Conservation (phyloP, 768 basidiomycete genomes). For the Coprinellus micaceus region DNA sequence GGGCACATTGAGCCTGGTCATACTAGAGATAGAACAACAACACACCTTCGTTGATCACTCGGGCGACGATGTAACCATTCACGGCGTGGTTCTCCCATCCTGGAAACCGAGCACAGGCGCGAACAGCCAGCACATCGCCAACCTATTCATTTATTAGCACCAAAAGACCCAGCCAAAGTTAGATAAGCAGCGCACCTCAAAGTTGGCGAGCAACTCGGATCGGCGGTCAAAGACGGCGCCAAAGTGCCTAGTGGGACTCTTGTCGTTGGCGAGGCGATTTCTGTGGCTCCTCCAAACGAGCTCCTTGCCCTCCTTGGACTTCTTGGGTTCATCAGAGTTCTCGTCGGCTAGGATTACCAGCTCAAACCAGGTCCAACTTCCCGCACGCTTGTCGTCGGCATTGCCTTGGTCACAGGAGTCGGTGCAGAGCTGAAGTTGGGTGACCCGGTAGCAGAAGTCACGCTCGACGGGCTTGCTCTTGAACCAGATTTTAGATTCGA, state of each 20-base stretch:
- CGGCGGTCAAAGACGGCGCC: slow-evolving; percentile 19
- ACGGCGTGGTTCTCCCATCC: slow-evolving; percentile 4
- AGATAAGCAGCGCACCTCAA: slow-evolving; percentile 12
- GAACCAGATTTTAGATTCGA: slow-evolving; percentile 1
- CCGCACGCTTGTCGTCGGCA: background rate
- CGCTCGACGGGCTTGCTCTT: slow-evolving; percentile 7
- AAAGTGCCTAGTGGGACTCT: slow-evolving; percentile 13
- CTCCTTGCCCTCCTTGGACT: slow-evolving; percentile 15
- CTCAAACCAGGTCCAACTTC: slow-evolving; percentile 10
- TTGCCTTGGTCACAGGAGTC: slow-evolving; percentile 2
- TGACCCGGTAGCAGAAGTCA: slow-evolving; percentile 7
- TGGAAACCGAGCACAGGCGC: slow-evolving; percentile 6
- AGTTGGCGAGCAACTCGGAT: slow-evolving; percentile 14
- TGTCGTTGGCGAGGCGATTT: slow-evolving; percentile 12
- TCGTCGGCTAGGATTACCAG: slow-evolving; percentile 4
- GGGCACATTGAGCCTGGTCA: background rate
- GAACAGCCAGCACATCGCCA: slow-evolving; percentile 5
- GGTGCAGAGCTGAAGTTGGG: slow-evolving; percentile 2
- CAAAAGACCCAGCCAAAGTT: background rate
- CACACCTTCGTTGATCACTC: slow-evolving; percentile 2
- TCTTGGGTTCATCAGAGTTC: background rate
- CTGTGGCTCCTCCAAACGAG: slow-evolving; percentile 18
- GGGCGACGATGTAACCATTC: background rate
- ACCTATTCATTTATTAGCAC: background rate
- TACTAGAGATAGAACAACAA: background rate